Evolutionary conservation across 2,329 filamentous ascomycete genomes (phyloP).

Genomic region (Calonectria pteridis): DNA sequence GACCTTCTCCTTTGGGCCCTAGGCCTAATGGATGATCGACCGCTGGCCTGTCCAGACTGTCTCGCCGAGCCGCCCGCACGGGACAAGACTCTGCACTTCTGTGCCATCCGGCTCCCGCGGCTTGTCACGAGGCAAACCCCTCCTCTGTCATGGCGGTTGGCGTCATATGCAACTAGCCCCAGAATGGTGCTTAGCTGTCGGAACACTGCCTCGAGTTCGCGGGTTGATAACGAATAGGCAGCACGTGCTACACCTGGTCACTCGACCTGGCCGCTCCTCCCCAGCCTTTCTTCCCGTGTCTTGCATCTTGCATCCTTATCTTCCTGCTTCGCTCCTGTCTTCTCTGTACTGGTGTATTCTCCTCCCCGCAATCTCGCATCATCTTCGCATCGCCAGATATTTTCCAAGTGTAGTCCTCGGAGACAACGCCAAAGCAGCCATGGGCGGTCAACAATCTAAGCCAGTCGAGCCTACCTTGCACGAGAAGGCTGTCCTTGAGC

Average conservation of each 20-base stretch:
- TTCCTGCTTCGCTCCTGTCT: not conserved
- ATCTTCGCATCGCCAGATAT: not conserved
- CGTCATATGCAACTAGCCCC: conserved; percentile 12
- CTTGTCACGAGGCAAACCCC: conserved; percentile 17
- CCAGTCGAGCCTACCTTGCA: conserved; percentile 44
- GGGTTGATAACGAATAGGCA: conserved; percentile 18
- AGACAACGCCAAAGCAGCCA: conserved; percentile 37
- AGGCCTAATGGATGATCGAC: not conserved
- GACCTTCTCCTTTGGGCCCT: not conserved
- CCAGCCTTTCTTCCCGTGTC: not conserved
- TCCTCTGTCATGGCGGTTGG: conserved; percentile 11
- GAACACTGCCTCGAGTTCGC: not conserved
- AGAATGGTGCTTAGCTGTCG: conserved; percentile 19
- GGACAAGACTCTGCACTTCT: not conserved
- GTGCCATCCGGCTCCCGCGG: not conserved
- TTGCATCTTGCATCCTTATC: not conserved
- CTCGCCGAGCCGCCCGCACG: not conserved
- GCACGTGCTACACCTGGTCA: conserved; percentile 10
- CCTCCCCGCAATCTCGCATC: not conserved
- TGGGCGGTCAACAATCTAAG: conserved; percentile 62
- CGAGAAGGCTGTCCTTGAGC: conserved; percentile 60
- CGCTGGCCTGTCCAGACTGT: not conserved
- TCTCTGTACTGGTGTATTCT: not conserved
- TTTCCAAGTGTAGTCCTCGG: not conserved
- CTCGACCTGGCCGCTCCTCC: not conserved